Evolutionary conservation across 2,329 filamentous ascomycete genomes (phyloP).

Genomic region (Colletotrichum simmondsii): DNA sequence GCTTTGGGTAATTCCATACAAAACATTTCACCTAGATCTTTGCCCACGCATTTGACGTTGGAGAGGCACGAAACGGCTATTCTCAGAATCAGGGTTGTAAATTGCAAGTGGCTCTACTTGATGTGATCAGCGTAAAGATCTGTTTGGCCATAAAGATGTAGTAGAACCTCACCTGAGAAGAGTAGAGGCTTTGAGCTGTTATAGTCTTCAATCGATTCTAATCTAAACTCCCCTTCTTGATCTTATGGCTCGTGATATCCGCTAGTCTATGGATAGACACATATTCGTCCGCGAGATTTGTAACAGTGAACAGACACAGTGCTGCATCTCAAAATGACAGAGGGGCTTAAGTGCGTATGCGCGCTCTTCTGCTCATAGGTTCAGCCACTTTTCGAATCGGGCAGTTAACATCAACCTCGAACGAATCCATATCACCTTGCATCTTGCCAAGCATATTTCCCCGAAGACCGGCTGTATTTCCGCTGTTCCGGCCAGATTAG

Average conservation of each 20-base stretch:
- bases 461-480: not conserved
- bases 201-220: not conserved
- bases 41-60: not conserved
- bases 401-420: accelerated
- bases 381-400: not conserved
- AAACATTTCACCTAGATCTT: not conserved
- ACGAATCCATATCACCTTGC: not conserved
- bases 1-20: not conserved
- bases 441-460: not conserved
- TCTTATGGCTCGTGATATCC: accelerated
- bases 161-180: not conserved
- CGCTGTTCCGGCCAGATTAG: not conserved
- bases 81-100: too few species aligned
- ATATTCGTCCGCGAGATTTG: not conserved
- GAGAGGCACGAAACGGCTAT: too few species aligned
- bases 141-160: accelerated
- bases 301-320: too few species aligned
- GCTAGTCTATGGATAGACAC: not conserved
- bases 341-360: not conserved
- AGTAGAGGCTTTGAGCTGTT: not conserved
- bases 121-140: not conserved
- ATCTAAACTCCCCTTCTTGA: not conserved
- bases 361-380: not conserved
- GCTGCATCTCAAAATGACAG: not conserved
- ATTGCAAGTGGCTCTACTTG: too few species aligned